Percentiles rank a stretch among this genome's conserved stretches.
These are phyloP conservation scores for Suhomyces kilbournensis DNA, from an alignment of 805 yeast species.

Conservation along the genomic window DNA sequence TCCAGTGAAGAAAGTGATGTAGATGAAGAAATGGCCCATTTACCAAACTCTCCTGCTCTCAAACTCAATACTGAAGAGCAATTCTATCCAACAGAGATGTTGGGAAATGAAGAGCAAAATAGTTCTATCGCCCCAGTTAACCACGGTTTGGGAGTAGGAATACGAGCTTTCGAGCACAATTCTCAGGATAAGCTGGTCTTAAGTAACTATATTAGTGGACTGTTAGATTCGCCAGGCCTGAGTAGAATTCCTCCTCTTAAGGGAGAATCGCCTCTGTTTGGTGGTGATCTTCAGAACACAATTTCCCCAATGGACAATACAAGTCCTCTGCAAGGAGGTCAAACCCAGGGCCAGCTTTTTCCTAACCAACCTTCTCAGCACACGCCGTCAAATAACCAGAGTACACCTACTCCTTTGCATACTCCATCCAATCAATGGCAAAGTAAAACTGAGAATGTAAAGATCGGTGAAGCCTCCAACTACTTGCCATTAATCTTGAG, in stretches of 20 bases:
- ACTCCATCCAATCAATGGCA: slow-evolving; percentile 1
- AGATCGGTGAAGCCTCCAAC: slow-evolving; percentile 44
- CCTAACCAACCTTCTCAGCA: not conserved
- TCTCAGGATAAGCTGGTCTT: not conserved
- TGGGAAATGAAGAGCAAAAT: not conserved
- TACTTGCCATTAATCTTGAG: slow-evolving; percentile 67
- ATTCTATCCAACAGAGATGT: not conserved
- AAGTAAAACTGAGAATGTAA: not conserved
- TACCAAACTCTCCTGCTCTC: slow-evolving; percentile 24
- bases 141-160: not conserved
- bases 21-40: slow-evolving; percentile 30
- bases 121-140: not conserved
- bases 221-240: slow-evolving; percentile 16
- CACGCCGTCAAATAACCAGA: not conserved
- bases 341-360: not conserved
- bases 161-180: not conserved
- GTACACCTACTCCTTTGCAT: slow-evolving; percentile 1
- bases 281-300: slow-evolving; percentile 11
- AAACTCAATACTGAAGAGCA: slow-evolving; percentile 23
- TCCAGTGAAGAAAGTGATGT: slow-evolving; percentile 32
- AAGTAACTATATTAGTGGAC: slow-evolving; percentile 11
- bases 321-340: not conserved
- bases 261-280: slow-evolving; percentile 18
- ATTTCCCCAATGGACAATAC: slow-evolving; percentile 16
- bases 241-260: slow-evolving; percentile 12